Base-by-base conservation (phyloP, 2,329 filamentous ascomycete species). In the Penicillium sp. region DNA sequence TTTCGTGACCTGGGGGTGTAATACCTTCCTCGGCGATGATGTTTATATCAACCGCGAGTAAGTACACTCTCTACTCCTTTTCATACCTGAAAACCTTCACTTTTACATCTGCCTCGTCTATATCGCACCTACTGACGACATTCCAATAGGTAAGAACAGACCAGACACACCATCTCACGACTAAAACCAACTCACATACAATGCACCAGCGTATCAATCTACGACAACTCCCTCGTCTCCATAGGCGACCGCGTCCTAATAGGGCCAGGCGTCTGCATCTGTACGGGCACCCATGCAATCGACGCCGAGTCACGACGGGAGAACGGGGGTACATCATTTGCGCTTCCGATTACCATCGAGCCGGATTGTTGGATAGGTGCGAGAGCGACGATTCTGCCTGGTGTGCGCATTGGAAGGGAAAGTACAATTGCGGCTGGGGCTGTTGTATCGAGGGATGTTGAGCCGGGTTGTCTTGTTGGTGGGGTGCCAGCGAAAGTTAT, bases 21-120 rank as follows among this genome's bases (percentile, higher is more conserved):
- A 54, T 15, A 45, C 38, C 1, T 45, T 54, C 14, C 14, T 54
- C 14, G 52, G 52, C 2, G 39, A 54, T 11, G 39, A 45, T 22
- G 52, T 54, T 20, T 54, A 54, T 35, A 54, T 54, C 22, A 54
- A 54, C 20, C 52, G 52, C 39, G 52, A 54, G 52, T 54, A 17
- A 54, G 52, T 45, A 31, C 28, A 31, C 41, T 25, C 15, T 12
- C 38, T 20, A 25, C 49, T 14, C 17, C 1, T 39, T 10, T 5
- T 5, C 37, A 39, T 25, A 1, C 28, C 7, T 6, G 28, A 31
- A 31, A 31, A 31, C 28, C 28, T 31, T 31, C 6, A 0, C 28
- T 10, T 31, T 31, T 31, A 31, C 28, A 31, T 31, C 5, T 31
- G 7, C 28, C 4, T 31, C 5, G 12, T 28, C 34, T 37, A 25